Percentiles rank a stretch among this genome's conserved stretches.
Evolutionary conservation across 257 asterid species (phyloP).

Genomic region (Solanum lycopersicoides): DNA sequence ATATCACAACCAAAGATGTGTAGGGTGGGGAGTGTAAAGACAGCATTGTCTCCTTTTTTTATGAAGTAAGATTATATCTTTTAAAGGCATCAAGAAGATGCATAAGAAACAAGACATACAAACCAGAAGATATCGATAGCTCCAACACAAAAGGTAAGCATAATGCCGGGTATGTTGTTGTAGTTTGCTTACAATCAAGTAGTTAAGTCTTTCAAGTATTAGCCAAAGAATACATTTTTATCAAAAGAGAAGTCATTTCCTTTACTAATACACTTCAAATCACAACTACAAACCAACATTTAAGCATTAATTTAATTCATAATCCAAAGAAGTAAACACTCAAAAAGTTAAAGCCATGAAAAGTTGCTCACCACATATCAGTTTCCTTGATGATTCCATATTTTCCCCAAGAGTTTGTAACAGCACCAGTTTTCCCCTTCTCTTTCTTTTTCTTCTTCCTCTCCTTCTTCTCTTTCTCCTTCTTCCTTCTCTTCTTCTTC

Average conservation of each 20-base stretch:
- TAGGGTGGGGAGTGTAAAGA: not conserved
- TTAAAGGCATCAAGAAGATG: not conserved
- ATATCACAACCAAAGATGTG: not conserved
- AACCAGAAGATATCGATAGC: not conserved
- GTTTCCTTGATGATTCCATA: slow-evolving; percentile 91
- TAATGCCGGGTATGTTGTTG: not conserved
- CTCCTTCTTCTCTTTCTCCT: slow-evolving; percentile 16
- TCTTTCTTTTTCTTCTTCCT: slow-evolving; percentile 27
- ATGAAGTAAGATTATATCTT: not conserved
- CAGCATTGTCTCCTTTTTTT: not conserved
- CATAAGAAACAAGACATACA: not conserved
- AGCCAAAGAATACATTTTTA: not conserved
- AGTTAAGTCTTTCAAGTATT: not conserved
- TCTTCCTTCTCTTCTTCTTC: slow-evolving; percentile 38
- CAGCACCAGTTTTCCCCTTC: slow-evolving; percentile 68
- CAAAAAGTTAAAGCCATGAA: not conserved
- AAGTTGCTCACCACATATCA: slow-evolving; percentile 78
- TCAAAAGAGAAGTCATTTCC: not conserved
- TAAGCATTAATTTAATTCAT: not conserved
- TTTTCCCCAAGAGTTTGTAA: slow-evolving; percentile 88
- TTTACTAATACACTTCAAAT: not conserved
- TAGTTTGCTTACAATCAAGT: not conserved
- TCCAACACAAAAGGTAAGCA: not conserved
- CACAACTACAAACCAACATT: not conserved
- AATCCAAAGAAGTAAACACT: not conserved